These are phyloP conservation scores for Apiospora rasikravindrae DNA, from an alignment of 2,329 filamentous ascomycete species.

Conservation along the genomic window DNA sequence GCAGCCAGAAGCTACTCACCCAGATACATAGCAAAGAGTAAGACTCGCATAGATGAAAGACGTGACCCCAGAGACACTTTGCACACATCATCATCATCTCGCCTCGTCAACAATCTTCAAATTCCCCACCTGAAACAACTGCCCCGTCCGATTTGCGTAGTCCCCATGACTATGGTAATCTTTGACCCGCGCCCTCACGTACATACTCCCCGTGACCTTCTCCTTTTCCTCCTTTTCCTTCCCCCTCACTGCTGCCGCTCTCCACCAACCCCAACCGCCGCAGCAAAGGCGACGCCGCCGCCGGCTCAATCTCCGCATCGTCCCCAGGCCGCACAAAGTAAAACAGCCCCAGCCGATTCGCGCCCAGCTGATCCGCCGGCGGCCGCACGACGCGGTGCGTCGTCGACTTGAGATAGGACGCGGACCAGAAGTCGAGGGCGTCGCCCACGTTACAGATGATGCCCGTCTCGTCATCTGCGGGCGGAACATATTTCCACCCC, in stretches of 20 bases:
- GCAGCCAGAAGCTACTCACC: no score
- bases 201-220: constrained; percentile 44
- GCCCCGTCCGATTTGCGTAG: constrained; percentile 45
- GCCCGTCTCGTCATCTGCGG: constrained; percentile 44
- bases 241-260: not conserved
- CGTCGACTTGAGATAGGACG: constrained; percentile 39
- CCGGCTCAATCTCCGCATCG: constrained; percentile 36
- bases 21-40: not conserved
- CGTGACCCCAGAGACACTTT: not conserved
- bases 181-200: constrained; percentile 47
- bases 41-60: not conserved
- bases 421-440: constrained; percentile 38
- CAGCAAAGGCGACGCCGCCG: constrained; percentile 35
- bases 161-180: constrained; percentile 46
- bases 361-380: constrained; percentile 40
- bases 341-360: constrained; percentile 41
- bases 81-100: constrained; percentile 19
- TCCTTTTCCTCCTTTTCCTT: constrained; percentile 31
- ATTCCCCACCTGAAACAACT: constrained; percentile 45
- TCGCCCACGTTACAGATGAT: constrained; percentile 51
- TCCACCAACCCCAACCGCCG: constrained; percentile 30
- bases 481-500: not conserved
- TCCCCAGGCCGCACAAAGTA: constrained; percentile 45
- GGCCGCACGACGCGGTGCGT: constrained; percentile 43
- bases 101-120: constrained; percentile 48